Evolutionary conservation across 2,329 filamentous ascomycete species (phyloP).

Genomic region (Ceratocystis destructans): DNA sequence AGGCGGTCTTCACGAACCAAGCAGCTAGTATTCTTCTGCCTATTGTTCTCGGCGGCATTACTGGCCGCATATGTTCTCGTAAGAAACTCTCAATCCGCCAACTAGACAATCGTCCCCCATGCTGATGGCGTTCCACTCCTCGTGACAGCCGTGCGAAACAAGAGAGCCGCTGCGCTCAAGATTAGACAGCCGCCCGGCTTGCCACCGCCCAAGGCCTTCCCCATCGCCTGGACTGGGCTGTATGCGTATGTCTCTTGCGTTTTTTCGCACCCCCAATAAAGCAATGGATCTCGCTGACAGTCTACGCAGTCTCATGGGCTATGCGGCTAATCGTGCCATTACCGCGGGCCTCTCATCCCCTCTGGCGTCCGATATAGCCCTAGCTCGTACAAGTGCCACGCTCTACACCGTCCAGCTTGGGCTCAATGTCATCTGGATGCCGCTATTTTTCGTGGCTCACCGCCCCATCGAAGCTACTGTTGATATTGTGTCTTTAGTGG

Average conservation of each 20-base stretch:
- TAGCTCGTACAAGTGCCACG: constrained; percentile 55
- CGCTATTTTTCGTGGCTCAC: constrained; percentile 73
- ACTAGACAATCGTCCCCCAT: background rate
- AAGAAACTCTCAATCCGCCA: constrained; percentile 23
- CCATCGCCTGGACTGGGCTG: constrained; percentile 52
- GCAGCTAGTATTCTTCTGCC: constrained; percentile 64
- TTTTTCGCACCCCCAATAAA: background rate
- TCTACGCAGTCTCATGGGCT: constrained; percentile 56
- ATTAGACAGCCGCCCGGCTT: constrained; percentile 54
- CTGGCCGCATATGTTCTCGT: constrained; percentile 58
- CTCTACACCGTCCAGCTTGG: constrained; percentile 78
- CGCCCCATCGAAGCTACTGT: constrained; percentile 59
- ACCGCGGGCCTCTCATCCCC: constrained; percentile 43
- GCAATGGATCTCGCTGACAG: background rate
- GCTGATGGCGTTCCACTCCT: background rate
- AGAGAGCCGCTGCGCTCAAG: constrained; percentile 30
- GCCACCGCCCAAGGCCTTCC: constrained; percentile 49
- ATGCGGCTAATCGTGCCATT: constrained; percentile 69
- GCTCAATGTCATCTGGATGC: constrained; percentile 81
- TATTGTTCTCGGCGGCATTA: constrained; percentile 55
- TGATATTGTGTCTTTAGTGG: constrained; percentile 61
- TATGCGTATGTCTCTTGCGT: constrained; percentile 35
- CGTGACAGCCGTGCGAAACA: constrained; percentile 45
- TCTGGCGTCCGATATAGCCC: constrained; percentile 33
- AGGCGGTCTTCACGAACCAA: constrained; percentile 55